phyloP scores from a whole-genome alignment of 768 basidiomycete species.

The Rhizopogon vesiculosus region DNA sequence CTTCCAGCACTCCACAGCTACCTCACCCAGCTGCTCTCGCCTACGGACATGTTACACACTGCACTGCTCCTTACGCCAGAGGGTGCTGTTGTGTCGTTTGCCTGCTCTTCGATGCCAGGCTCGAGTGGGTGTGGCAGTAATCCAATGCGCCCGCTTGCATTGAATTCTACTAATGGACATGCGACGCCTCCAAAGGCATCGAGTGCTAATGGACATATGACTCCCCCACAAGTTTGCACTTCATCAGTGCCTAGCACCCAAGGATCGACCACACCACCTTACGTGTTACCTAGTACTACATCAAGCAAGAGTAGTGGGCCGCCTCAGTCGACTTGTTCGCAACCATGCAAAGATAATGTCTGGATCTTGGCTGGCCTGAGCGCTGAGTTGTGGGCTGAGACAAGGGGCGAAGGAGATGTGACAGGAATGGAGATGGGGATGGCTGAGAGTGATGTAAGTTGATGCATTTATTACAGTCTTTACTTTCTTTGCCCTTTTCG shows the following conservation, averaged over 20 bases:
- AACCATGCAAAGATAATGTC: slow-evolving; percentile 65
- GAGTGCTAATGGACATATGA: not conserved
- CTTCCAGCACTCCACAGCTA: slow-evolving; percentile 63
- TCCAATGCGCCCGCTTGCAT: not conserved
- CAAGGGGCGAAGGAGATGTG: slow-evolving; percentile 37
- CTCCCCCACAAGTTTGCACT: not conserved
- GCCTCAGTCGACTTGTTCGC: not conserved
- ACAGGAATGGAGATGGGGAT: slow-evolving; percentile 37
- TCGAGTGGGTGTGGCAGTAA: not conserved
- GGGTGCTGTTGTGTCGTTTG: slow-evolving; percentile 71
- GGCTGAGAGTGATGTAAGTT: slow-evolving; percentile 72
- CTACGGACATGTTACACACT: slow-evolving; percentile 57
- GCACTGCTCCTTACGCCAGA: slow-evolving; percentile 66
- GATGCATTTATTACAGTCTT: not conserved
- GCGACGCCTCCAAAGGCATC: no score
- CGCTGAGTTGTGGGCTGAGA: slow-evolving; percentile 77
- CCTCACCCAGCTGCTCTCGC: slow-evolving; percentile 56
- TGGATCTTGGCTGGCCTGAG: slow-evolving; percentile 68
- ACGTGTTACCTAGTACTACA: not conserved
- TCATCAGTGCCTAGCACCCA: not conserved
- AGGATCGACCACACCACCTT: not conserved
- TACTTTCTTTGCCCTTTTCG: not conserved
- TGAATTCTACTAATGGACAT: not conserved
- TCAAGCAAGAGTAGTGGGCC: not conserved
- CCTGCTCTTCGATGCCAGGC: slow-evolving; percentile 37